Percentiles rank a stretch among this genome's conserved stretches.
Conservation (phyloP, 331 rosid genomes). For the Ulmus americana region DNA sequence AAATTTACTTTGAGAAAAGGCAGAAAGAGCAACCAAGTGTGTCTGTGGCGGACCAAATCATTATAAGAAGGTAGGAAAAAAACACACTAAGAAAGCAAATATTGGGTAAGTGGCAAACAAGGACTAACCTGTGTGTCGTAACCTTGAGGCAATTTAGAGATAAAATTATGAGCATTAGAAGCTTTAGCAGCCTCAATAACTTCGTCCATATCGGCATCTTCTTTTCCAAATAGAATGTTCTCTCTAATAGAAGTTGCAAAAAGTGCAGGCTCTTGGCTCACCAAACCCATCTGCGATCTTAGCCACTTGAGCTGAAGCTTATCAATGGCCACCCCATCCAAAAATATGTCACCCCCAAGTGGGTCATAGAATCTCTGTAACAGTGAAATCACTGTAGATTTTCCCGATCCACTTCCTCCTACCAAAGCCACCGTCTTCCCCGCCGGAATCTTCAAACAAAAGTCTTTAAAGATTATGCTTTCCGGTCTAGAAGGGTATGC, state of each 20-base stretch:
- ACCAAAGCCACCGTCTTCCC: conserved; percentile 71
- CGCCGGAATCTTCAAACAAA: conserved; percentile 51
- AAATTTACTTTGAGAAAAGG: background rate
- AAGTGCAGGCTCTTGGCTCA: conserved; percentile 86
- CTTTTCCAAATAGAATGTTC: conserved; percentile 79
- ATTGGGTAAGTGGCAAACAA: background rate
- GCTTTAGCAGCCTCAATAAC: conserved; percentile 63
- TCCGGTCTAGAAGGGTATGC: conserved; percentile 87
- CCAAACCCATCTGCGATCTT: conserved; percentile 80
- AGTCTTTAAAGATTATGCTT: conserved; percentile 38
- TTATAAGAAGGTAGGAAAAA: background rate
- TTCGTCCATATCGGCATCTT: conserved; percentile 55
- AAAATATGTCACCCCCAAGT: conserved; percentile 46
- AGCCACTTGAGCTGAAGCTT: conserved; percentile 73
- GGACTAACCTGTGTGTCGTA: conserved; percentile 73
- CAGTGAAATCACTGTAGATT: conserved; percentile 68
- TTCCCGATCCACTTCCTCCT: conserved; percentile 84
- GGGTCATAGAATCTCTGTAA: conserved; percentile 87
- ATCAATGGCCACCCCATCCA: conserved; percentile 58
- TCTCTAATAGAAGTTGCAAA: conserved; percentile 74
- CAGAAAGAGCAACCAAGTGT: background rate
- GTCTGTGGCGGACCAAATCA: conserved; percentile 31
- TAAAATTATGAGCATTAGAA: conserved; percentile 79
- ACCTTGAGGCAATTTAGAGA: conserved; percentile 58
- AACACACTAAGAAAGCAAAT: background rate